Evolutionary conservation across 2,329 filamentous ascomycete species (phyloP).

Genomic region (Aspergillus japonicus): DNA sequence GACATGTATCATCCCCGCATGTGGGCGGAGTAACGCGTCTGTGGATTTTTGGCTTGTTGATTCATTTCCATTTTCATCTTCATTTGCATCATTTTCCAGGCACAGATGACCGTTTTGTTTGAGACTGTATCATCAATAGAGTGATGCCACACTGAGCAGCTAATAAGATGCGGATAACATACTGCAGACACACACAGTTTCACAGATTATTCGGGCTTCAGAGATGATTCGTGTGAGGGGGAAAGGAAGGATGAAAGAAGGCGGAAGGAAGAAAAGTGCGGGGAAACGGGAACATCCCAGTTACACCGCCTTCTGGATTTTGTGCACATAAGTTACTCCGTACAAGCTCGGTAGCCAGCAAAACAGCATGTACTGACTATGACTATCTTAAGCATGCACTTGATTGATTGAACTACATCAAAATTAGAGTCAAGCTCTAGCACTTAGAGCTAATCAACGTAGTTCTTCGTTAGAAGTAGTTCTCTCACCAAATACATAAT

Average conservation of each 20-base stretch:
- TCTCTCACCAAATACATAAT: no score
- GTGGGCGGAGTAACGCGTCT: not conserved
- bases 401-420: no score
- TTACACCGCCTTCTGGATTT: not conserved
- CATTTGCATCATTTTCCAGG: not conserved
- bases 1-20: not conserved
- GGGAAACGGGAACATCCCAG: not conserved
- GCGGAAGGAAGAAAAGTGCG: not conserved
- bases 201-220: not conserved
- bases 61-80: not conserved
- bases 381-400: no score
- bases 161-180: not conserved
- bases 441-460: no score
- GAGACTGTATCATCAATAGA: not conserved
- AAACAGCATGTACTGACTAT: no score
- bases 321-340: not conserved
- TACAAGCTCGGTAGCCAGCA: no score
- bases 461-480: no score
- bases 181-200: not conserved
- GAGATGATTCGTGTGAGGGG: not conserved
- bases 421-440: no score
- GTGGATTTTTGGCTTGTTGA: not conserved
- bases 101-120: not conserved
- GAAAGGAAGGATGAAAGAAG: not conserved
- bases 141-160: not conserved